phyloP scores from a whole-genome alignment of 768 basidiomycete genomes.

The Naganishia friedmannii region DNA sequence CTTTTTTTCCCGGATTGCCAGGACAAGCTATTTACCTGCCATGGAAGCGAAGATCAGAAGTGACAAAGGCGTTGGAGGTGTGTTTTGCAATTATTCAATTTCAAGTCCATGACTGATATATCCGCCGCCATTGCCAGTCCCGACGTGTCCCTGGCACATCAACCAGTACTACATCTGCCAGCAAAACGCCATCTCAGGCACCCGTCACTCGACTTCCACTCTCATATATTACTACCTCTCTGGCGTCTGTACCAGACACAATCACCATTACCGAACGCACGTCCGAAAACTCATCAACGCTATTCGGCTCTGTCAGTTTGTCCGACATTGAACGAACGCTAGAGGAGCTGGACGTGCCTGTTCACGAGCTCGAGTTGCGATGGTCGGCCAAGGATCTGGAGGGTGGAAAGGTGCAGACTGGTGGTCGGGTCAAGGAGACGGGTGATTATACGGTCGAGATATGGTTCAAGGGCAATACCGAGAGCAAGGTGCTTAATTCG shows the following conservation, averaged over 20 bases:
- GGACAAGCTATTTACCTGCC: slow-evolving; percentile 29
- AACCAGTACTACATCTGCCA: background rate
- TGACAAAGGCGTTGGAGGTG: slow-evolving; percentile 18
- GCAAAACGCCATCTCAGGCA: background rate
- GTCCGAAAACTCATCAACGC: slow-evolving; percentile 13
- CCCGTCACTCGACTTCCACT: slow-evolving; percentile 7
- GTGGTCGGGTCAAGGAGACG: slow-evolving; percentile 18
- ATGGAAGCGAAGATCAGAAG: slow-evolving; percentile 28
- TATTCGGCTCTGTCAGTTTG: slow-evolving; percentile 20
- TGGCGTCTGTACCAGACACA: slow-evolving; percentile 5
- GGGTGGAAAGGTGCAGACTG: slow-evolving; percentile 12
- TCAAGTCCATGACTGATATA: background rate
- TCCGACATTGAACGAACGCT: slow-evolving; percentile 13
- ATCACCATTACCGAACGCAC: slow-evolving; percentile 16
- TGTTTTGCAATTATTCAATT: background rate
- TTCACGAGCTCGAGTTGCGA: slow-evolving; percentile 18
- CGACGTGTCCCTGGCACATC: background rate
- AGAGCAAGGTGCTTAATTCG: slow-evolving; percentile 15
- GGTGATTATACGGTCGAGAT: slow-evolving; percentile 20
- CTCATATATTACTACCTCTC: background rate
- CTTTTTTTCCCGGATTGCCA: background rate
- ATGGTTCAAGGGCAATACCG: slow-evolving; percentile 19
- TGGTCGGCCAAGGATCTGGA: slow-evolving; percentile 21
- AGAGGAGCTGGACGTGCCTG: background rate
- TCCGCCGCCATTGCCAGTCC: background rate